Evolutionary conservation across 805 yeast species (phyloP), one percentile per base, ranked within the genome.

Genomic region (Kurtzmaniella fragi): DNA sequence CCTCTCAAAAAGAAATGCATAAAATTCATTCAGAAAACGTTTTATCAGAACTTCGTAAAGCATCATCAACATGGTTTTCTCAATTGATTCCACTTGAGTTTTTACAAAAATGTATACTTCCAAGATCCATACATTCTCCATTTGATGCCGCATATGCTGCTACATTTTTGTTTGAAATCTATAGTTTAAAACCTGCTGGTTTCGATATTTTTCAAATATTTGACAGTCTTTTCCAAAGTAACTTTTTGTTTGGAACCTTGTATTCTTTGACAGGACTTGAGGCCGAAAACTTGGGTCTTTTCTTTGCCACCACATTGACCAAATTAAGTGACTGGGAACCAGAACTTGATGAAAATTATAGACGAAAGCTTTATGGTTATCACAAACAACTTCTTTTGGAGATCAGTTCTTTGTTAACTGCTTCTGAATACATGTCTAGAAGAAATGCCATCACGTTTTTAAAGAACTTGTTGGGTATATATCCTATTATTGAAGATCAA

Each of bases 251-350:
- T 35, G 73, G 82, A 2, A 72, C 86, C 2, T 53, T 89, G 10
- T 82, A 76, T 48, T 77, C 91, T 1, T 75, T 80, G 39, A 84
- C 96, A 0, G 73, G 86, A 0, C 59, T 70, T 3, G 96, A 90
- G 53, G 80, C 95, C 1, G 95, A 89, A 49, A 84, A 85, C 53
- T 57, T 89, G 29, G 95, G 95, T 3, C 58, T 86, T 10, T 89
- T 90, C 48, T 75, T 78, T 48, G 67, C 77, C 17, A 80, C 77
- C 17, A 44, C 84, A 1, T 61, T 87, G 32, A 61, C 56, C 5
- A 60, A 59, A 16, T 62, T 82, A 32, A 73, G 75, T 40, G 42
- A 50, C 45, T 76, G 84, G 70, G 35, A 32, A n/a, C 44, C 32
- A 11, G 37, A 32, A 10, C 37, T 38, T 17, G 34, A 34, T 16